A percentile compares a stretch with the other conserved stretches of the same genome.
Evolutionary conservation across 2,329 filamentous ascomycete genomes (phyloP).

Genomic region (Epichloe scottii): DNA sequence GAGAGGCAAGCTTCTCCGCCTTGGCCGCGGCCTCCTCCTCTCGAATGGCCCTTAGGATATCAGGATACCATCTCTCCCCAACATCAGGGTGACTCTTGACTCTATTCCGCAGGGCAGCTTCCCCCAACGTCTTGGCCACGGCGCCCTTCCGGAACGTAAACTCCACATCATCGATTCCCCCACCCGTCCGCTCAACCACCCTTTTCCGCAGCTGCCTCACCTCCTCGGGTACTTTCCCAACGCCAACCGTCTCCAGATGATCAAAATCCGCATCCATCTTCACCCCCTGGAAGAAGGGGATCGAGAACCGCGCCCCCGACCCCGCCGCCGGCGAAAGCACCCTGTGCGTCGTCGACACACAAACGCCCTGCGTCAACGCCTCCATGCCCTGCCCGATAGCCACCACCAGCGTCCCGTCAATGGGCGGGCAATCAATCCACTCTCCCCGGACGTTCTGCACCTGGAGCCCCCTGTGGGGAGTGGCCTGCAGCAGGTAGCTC

Average conservation of each 20-base stretch:
- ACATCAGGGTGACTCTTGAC: slow-evolving; percentile 84
- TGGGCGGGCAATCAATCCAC: slow-evolving; percentile 75
- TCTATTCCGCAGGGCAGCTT: slow-evolving; percentile 73
- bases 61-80: slow-evolving; percentile 67
- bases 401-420: slow-evolving; percentile 67
- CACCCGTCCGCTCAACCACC: slow-evolving; percentile 43
- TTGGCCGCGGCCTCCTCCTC: slow-evolving; percentile 40
- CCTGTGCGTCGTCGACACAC: slow-evolving; percentile 69
- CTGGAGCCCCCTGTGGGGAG: slow-evolving; percentile 62
- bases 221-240: slow-evolving; percentile 45
- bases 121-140: slow-evolving; percentile 56
- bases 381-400: slow-evolving; percentile 82
- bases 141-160: slow-evolving; percentile 69
- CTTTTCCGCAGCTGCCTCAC: slow-evolving; percentile 49
- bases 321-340: slow-evolving; percentile 64
- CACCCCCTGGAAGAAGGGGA: slow-evolving; percentile 84
- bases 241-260: slow-evolving; percentile 51
- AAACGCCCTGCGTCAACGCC: slow-evolving; percentile 72
- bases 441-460: slow-evolving; percentile 66
- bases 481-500: slow-evolving; percentile 71
- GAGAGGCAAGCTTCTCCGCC: slow-evolving; percentile 16
- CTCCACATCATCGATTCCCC: slow-evolving; percentile 62
- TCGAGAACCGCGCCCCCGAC: slow-evolving; percentile 59
- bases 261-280: slow-evolving; percentile 69
- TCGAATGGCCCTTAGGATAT: slow-evolving; percentile 44